These are phyloP conservation scores for Pholiota conissans DNA, from an alignment of 768 basidiomycete species.

Conservation along the genomic window DNA sequence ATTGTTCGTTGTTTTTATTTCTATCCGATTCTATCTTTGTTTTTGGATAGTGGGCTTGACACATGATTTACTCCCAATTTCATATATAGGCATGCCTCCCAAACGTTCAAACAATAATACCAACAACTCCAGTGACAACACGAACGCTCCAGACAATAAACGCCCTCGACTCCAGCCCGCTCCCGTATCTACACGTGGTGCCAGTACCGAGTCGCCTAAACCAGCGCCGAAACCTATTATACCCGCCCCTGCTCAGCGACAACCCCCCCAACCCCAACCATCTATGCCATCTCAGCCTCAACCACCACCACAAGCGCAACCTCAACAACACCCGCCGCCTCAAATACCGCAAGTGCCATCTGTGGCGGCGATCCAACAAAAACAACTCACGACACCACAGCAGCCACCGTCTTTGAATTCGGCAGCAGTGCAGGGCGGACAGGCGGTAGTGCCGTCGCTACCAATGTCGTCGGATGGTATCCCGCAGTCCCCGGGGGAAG, in stretches of 20 bases:
- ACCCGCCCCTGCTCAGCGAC: conserved; percentile 18
- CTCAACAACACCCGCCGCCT: neutral
- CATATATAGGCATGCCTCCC: conserved; percentile 31
- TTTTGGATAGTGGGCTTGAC: too few relatives aligned
- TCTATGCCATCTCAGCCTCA: conserved; percentile 4
- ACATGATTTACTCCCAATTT: too few relatives aligned
- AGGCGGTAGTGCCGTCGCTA: too few relatives aligned
- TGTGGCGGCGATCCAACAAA: too few relatives aligned
- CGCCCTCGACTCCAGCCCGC: conserved; percentile 34
- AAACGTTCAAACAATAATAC: conserved; percentile 34
- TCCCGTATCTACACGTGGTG: conserved; percentile 17
- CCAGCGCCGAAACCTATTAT: conserved; percentile 17
- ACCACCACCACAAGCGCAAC: neutral
- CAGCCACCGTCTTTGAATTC: neutral
- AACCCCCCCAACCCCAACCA: conserved; percentile 5
- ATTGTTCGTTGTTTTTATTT: too few relatives aligned
- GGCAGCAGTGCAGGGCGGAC: neutral
- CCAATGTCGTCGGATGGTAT: too few relatives aligned
- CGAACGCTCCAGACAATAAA: conserved; percentile 45
- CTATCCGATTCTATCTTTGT: too few relatives aligned
- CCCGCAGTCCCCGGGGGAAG: too few relatives aligned
- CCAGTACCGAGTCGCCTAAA: conserved; percentile 18
- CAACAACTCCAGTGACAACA: conserved; percentile 22
- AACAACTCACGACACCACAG: too few relatives aligned
- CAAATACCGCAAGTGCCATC: neutral